Conservation (phyloP, 257 asterid species). For the Salvia rosmarinus region DNA sequence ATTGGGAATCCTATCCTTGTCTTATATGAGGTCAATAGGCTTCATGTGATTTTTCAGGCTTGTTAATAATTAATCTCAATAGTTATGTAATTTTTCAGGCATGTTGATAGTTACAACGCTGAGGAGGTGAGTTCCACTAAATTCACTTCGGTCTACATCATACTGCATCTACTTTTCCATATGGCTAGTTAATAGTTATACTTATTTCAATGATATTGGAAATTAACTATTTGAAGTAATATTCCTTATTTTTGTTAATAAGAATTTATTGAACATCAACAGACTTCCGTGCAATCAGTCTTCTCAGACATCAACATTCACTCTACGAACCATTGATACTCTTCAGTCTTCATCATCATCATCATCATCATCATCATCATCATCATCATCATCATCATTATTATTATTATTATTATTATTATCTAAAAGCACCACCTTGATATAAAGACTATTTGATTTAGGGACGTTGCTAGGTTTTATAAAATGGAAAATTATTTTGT, state of each 20-base stretch:
- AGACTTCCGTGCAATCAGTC: conserved; percentile 21
- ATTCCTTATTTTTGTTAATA: conserved; percentile 26
- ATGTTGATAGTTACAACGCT: conserved; percentile 70
- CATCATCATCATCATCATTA: too few relatives aligned
- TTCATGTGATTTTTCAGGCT: conserved; percentile 60
- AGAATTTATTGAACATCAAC: background rate
- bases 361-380: too few relatives aligned
- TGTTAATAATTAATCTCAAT: conserved; percentile 31
- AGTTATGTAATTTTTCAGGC: conserved; percentile 59
- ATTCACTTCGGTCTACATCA: background rate
- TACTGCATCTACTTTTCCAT: conserved; percentile 1
- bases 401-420: too few relatives aligned
- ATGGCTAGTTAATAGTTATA: background rate
- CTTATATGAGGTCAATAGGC: conserved; percentile 66
- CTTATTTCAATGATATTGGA: conserved; percentile 9
- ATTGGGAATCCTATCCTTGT: conserved; percentile 80
- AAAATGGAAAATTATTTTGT: too few relatives aligned
- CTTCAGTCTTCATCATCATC: conserved; percentile 8
- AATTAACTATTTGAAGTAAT: conserved; percentile 11
- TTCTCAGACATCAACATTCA: conserved; percentile 14
- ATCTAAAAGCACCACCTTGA: too few relatives aligned
- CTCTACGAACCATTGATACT: conserved; percentile 11
- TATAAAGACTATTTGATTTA: too few relatives aligned
- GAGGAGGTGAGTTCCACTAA: conserved; percentile 68
- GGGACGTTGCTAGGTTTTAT: too few relatives aligned